Conservation (phyloP, 164 flowering plant genomes). For the Platanus orientalis region DNA sequence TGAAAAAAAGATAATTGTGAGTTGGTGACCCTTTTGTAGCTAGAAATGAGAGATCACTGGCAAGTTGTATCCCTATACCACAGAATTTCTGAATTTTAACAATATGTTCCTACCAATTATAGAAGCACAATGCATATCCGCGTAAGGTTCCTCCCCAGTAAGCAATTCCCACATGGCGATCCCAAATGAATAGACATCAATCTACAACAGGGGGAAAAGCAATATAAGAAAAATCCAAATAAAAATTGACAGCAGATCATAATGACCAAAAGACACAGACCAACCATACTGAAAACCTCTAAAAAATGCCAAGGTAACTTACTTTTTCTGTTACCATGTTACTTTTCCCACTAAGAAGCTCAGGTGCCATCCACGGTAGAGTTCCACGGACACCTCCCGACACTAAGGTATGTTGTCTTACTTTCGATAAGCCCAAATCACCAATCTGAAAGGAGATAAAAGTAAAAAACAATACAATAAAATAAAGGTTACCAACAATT, state of each 20-base stretch:
- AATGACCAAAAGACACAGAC: background rate
- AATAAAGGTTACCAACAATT: background rate
- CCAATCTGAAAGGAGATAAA: slow-evolving; percentile 56
- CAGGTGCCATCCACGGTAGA: slow-evolving; percentile 99
- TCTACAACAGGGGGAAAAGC: slow-evolving; percentile 36
- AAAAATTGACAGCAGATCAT: background rate
- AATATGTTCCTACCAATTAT: slow-evolving; percentile 61
- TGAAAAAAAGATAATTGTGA: too few species aligned
- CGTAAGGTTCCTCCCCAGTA: slow-evolving; percentile 94
- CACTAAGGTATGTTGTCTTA: slow-evolving; percentile 84
- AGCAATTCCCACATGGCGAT: slow-evolving; percentile 98
- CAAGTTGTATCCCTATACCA: background rate
- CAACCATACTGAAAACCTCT: background rate
- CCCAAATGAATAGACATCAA: slow-evolving; percentile 94
- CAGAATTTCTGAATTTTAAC: background rate
- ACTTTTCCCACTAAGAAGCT: slow-evolving; percentile 89
- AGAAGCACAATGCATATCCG: slow-evolving; percentile 87
- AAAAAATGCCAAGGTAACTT: slow-evolving; percentile 4
- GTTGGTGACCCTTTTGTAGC: background rate
- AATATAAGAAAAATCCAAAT: background rate
- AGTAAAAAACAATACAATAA: background rate
- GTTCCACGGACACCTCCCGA: slow-evolving; percentile 99
- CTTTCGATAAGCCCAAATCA: slow-evolving; percentile 92
- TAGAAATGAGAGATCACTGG: background rate
- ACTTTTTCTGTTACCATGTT: slow-evolving; percentile 96